Evolutionary conservation across 1,284 basidiomycete genomes (phyloP).

Genomic region (Trametes pubescens): DNA sequence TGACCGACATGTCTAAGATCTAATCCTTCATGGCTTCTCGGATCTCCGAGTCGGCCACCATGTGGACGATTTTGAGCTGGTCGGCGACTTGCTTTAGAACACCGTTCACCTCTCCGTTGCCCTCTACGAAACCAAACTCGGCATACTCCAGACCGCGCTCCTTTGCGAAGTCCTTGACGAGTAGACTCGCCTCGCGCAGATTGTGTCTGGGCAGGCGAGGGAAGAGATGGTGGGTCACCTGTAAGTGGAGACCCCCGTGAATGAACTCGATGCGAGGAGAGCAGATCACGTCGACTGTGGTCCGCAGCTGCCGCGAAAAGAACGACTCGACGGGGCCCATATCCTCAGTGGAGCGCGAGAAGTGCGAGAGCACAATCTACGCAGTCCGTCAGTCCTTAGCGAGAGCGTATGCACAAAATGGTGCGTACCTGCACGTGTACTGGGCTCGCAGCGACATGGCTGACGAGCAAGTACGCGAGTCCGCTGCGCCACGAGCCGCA

Average conservation of each 20-base stretch:
- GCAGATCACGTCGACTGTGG: slow-evolving; percentile 96
- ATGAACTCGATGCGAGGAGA: slow-evolving; percentile 85
- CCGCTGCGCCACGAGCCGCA: slow-evolving; percentile 74
- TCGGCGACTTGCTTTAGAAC: slow-evolving; percentile 83
- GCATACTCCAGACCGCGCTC: slow-evolving; percentile 89
- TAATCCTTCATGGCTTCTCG: slow-evolving; percentile 60
- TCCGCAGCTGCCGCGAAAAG: slow-evolving; percentile 91
- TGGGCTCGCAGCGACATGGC: slow-evolving; percentile 84
- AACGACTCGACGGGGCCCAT: slow-evolving; percentile 93
- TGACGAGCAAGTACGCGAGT: slow-evolving; percentile 78
- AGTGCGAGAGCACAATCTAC: slow-evolving; percentile 97
- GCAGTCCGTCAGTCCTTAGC: not conserved
- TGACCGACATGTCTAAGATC: not conserved
- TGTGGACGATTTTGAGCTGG: slow-evolving; percentile 78
- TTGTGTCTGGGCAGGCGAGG: slow-evolving; percentile 96
- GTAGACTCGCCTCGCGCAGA: slow-evolving; percentile 78
- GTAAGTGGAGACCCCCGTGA: slow-evolving; percentile 94
- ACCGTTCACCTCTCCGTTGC: slow-evolving; percentile 82
- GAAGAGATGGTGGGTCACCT: slow-evolving; percentile 98
- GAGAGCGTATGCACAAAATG: no score
- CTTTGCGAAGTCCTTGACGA: slow-evolving; percentile 88
- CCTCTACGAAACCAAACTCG: slow-evolving; percentile 89
- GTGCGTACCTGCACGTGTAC: slow-evolving; percentile 80
- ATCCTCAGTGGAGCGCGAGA: slow-evolving; percentile 94
- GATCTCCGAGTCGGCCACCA: slow-evolving; percentile 74